These are phyloP conservation scores for Cercospora citrullina DNA, from an alignment of 2,329 filamentous ascomycete species.

Conservation along the genomic window DNA sequence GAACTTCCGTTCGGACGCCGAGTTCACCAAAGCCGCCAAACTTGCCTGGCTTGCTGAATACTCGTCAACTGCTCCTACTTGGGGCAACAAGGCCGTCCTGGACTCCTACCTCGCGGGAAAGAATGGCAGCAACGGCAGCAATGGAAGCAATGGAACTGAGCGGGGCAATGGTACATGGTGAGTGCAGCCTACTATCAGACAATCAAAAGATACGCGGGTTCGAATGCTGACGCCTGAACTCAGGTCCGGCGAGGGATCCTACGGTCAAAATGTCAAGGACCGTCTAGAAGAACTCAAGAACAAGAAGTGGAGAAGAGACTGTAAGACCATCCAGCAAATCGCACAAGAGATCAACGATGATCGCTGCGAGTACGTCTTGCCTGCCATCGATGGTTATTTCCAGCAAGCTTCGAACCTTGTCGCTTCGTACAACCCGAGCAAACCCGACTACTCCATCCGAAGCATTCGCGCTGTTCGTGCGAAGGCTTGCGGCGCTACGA, in stretches of 20 bases:
- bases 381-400: conserved; percentile 14
- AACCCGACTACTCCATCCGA: conserved; percentile 4
- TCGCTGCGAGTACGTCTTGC: conserved; percentile 9
- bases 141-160: conserved; percentile 8
- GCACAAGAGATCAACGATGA: conserved; percentile 12
- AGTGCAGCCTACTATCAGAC: neutral
- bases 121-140: conserved; percentile 10
- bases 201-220: too few species aligned
- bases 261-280: conserved; percentile 12
- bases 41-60: conserved; percentile 12
- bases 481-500: conserved; percentile 7
- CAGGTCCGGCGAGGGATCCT: conserved; percentile 8
- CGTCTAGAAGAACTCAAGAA: conserved; percentile 11
- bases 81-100: conserved; percentile 10
- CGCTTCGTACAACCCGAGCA: conserved; percentile 7
- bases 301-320: conserved; percentile 10
- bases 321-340: conserved; percentile 6
- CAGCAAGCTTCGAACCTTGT: conserved; percentile 1
- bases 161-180: conserved; percentile 11
- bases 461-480: conserved; percentile 4
- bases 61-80: neutral
- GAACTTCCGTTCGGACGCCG: conserved; percentile 8
- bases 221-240: neutral
- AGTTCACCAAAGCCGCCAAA: conserved; percentile 11
- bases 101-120: conserved; percentile 8